Conservation (phyloP, 1,284 basidiomycete species). For the Fomes fomentarius region DNA sequence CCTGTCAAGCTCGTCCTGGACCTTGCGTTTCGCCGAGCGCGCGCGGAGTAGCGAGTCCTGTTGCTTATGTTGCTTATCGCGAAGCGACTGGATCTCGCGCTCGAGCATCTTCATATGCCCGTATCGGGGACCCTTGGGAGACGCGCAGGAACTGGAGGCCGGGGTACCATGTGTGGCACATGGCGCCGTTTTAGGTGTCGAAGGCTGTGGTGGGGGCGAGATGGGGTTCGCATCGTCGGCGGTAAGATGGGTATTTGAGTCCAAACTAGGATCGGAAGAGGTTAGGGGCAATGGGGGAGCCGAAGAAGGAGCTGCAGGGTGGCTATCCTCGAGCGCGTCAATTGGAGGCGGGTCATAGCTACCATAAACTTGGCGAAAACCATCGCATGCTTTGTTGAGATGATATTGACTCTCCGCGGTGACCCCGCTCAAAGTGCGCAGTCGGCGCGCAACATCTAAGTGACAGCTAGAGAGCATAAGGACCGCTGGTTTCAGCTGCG, state of each 20-base stretch:
- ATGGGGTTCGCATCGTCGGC: not conserved
- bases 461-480: slow-evolving; percentile 59
- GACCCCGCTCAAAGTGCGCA: slow-evolving; percentile 22
- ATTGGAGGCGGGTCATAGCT: slow-evolving; percentile 14
- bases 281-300: too few relatives aligned
- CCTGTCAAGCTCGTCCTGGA: slow-evolving; percentile 45
- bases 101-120: slow-evolving; percentile 33
- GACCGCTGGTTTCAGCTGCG: slow-evolving; percentile 50
- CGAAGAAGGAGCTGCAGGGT: not conserved
- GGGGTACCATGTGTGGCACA: not conserved
- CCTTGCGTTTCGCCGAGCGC: slow-evolving; percentile 47
- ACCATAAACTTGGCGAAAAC: slow-evolving; percentile 58
- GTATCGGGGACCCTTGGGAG: slow-evolving; percentile 1
- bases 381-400: slow-evolving; percentile 43
- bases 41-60: slow-evolving; percentile 34
- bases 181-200: not conserved
- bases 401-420: slow-evolving; percentile 37
- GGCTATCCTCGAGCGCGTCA: not conserved
- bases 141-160: not conserved
- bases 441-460: slow-evolving; percentile 42
- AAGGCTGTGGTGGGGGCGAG: not conserved
- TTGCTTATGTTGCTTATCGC: slow-evolving; percentile 39
- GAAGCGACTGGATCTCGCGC: slow-evolving; percentile 45
- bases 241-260: not conserved
- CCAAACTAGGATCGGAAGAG: too few relatives aligned